Evolutionary conservation across 305 asterid species (phyloP).

Genomic region (Fraxinus nigra): DNA sequence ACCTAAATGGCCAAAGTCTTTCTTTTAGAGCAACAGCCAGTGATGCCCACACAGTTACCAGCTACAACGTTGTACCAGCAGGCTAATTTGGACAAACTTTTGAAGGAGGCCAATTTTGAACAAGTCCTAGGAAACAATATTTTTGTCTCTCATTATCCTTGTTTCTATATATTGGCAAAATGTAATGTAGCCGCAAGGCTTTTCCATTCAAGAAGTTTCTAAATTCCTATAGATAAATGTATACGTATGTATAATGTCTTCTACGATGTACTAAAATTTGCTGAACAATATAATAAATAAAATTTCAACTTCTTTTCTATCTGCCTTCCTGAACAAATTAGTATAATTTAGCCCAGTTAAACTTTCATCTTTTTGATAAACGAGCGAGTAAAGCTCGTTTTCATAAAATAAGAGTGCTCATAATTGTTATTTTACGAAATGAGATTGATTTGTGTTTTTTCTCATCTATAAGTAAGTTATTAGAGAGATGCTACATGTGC

Average conservation of each 20-base stretch:
- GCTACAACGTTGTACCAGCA: constrained; percentile 19
- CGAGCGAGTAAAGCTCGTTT: not conserved
- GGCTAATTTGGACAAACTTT: constrained; percentile 27
- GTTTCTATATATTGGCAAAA: not conserved
- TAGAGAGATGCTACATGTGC: too few species aligned
- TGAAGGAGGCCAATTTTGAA: constrained; percentile 23
- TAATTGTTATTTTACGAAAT: too few species aligned
- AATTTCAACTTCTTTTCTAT: not conserved
- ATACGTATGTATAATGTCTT: not conserved
- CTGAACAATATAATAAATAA: not conserved
- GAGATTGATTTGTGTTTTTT: not conserved
- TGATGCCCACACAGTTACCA: constrained; percentile 12
- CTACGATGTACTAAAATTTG: constrained; percentile 5
- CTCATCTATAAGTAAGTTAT: not conserved
- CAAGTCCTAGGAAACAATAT: not conserved
- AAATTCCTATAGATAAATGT: not conserved
- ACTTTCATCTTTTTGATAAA: not conserved
- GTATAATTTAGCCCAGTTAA: not conserved
- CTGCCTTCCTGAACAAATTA: too few species aligned
- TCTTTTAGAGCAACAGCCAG: constrained; percentile 23
- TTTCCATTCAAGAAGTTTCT: constrained; percentile 16
- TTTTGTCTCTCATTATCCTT: not conserved
- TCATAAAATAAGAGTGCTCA: not conserved
- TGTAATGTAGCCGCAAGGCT: not conserved
- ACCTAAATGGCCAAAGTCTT: constrained; percentile 20